These are phyloP conservation scores for Lentinus tigrinus DNA, from an alignment of 768 basidiomycete species.

Conservation along the genomic window DNA sequence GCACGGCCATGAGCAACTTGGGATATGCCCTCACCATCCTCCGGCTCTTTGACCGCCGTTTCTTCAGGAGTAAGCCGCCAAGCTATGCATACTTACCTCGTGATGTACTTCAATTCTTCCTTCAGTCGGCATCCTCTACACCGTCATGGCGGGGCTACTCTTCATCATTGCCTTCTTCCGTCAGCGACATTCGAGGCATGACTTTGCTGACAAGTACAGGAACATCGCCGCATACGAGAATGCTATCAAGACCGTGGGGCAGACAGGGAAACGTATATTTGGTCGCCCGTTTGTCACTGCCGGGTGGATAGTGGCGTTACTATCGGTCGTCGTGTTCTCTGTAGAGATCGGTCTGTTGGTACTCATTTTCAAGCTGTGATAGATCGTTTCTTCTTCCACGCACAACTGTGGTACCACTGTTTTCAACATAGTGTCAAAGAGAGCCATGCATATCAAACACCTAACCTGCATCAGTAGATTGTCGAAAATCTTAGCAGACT, in stretches of 20 bases:
- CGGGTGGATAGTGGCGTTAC: conserved; percentile 68
- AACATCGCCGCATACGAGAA: conserved; percentile 21
- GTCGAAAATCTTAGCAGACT: no score
- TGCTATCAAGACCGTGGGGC: conserved; percentile 57
- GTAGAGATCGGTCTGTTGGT: conserved; percentile 68
- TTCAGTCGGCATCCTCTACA: conserved; percentile 60
- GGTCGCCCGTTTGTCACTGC: conserved; percentile 80
- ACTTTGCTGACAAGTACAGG: conserved; percentile 63
- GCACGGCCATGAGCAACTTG: conserved; percentile 71
- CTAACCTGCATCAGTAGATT: no score
- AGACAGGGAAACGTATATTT: conserved; percentile 60
- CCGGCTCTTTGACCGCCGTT: conserved; percentile 74
- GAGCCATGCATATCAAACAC: no score
- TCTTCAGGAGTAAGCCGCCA: conserved; percentile 73
- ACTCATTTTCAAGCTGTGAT: conserved; percentile 50
- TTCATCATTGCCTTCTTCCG: conserved; percentile 59
- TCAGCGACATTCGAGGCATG: conserved; percentile 64
- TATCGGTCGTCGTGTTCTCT: conserved; percentile 57
- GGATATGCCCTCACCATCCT: conserved; percentile 74
- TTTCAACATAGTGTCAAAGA: no score
- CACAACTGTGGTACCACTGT: no score
- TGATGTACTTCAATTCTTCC: no score
- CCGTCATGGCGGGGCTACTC: conserved; percentile 59
- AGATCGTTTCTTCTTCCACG: no score
- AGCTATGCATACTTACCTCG: no score